phyloP scores from a whole-genome alignment of 2,329 filamentous ascomycete species.

The Apiospora koreana region DNA sequence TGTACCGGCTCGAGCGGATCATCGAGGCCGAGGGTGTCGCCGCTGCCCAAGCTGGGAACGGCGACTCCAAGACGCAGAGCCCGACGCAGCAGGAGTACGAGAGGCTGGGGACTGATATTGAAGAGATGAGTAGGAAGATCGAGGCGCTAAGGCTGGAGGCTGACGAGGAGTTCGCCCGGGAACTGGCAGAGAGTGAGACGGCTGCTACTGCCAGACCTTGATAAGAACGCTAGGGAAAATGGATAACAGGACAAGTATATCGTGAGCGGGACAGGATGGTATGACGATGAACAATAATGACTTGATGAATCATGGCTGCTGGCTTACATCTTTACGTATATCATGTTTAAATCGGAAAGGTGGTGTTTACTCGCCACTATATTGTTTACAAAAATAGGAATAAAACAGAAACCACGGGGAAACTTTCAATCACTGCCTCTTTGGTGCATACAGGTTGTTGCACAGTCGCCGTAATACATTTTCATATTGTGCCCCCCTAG shows the following conservation, averaged over 20 bases:
- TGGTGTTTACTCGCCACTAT: background rate
- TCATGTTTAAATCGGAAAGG: background rate
- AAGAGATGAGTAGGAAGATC: conserved; percentile 14
- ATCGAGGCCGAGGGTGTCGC: conserved; percentile 17
- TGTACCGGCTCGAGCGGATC: conserved; percentile 13
- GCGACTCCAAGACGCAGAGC: conserved; percentile 10
- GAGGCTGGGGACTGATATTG: conserved; percentile 36
- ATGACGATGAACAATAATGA: background rate
- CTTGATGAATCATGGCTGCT: background rate
- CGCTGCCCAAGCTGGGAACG: conserved; percentile 14
- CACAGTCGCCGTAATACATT: too few species aligned
- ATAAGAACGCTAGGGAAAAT: background rate
- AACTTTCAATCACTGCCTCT: too few species aligned
- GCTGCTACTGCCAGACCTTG: background rate
- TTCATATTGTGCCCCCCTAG: too few species aligned
- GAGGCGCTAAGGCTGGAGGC: conserved; percentile 43
- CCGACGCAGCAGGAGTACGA: conserved; percentile 18
- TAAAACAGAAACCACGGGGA: background rate
- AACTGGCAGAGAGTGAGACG: conserved; percentile 36
- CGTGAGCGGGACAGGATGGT: too few species aligned
- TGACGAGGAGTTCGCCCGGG: conserved; percentile 48
- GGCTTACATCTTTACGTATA: background rate
- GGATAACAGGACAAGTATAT: too few species aligned
- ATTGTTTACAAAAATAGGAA: background rate
- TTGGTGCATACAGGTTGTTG: too few species aligned